Evolutionary conservation across 2,329 filamentous ascomycete species (phyloP).

Genomic region (Pezicula neosporulosa): DNA sequence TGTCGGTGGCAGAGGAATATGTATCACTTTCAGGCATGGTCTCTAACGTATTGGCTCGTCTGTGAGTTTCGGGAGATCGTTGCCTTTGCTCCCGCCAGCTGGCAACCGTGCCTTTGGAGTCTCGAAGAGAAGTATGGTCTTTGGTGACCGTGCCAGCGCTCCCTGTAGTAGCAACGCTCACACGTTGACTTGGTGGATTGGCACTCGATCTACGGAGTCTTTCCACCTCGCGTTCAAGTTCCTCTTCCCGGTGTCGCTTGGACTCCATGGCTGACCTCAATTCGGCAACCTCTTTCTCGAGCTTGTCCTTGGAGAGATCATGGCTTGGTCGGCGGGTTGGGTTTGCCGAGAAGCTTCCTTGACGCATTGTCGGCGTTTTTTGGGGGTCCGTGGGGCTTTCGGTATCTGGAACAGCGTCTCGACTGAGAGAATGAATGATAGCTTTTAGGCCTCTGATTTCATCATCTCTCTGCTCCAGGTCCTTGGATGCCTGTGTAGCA

Average conservation of each 20-base stretch:
- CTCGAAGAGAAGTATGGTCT: conserved; percentile 56
- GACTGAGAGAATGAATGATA: conserved; percentile 92
- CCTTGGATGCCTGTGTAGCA: conserved; percentile 56
- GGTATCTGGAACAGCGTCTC: conserved; percentile 52
- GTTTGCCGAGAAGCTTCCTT: conserved; percentile 11
- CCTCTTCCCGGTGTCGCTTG: conserved; percentile 74
- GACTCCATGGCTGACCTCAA: conserved; percentile 69
- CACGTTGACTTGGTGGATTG: conserved; percentile 38
- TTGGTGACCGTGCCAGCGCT: conserved; percentile 35
- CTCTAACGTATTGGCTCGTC: conserved; percentile 54
- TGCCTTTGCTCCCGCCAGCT: conserved; percentile 46
- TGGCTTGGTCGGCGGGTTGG: conserved; percentile 28
- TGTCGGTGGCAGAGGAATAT: conserved; percentile 68
- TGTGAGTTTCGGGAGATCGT: conserved; percentile 42
- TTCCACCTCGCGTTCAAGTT: conserved; percentile 80
- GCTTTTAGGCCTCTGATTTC: conserved; percentile 96
- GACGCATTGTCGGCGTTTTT: conserved; percentile 25
- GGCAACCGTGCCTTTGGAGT: conserved; percentile 64
- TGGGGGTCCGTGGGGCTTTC: conserved; percentile 19
- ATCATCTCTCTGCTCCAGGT: conserved; percentile 91
- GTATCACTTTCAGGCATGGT: conserved; percentile 69
- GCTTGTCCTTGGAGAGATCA: conserved; percentile 57
- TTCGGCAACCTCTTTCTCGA: conserved; percentile 79
- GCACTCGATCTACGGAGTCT: conserved; percentile 49
- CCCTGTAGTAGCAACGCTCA: conserved; percentile 46